These are phyloP conservation scores for Podospora conica DNA, from an alignment of 495 filamentous ascomycete genomes.

Conservation along the genomic window DNA sequence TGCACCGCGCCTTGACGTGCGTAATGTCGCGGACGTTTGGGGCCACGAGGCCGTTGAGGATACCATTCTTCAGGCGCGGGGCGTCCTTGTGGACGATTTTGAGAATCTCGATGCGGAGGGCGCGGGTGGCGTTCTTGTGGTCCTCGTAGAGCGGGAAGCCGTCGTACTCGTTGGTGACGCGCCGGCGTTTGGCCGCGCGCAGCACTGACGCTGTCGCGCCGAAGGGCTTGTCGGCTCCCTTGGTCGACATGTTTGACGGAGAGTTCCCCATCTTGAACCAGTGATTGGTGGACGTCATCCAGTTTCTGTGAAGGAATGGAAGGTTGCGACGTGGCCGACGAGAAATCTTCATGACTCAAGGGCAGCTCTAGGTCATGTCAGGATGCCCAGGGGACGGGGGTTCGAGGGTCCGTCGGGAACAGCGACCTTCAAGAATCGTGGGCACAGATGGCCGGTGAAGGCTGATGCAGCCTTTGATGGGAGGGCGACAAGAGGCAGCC, in stretches of 20 bases:
- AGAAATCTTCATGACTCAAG: conserved; percentile 22
- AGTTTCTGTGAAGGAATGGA: conserved; percentile 35
- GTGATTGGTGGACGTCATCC: conserved; percentile 26
- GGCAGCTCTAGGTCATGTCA: neutral
- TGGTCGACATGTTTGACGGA: conserved; percentile 25
- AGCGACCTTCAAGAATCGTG: neutral
- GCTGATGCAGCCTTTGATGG: neutral
- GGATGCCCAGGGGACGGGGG: neutral
- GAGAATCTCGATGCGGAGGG: conserved; percentile 43
- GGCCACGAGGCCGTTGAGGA: conserved; percentile 34
- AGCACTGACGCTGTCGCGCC: conserved; percentile 23
- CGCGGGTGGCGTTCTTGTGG: conserved; percentile 24
- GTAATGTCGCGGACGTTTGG: conserved; percentile 34
- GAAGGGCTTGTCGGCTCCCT: conserved; percentile 28
- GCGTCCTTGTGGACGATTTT: conserved; percentile 42
- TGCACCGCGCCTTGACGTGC: conserved; percentile 38
- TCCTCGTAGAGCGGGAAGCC: conserved; percentile 29
- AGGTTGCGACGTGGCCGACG: conserved; percentile 19
- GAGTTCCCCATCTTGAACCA: conserved; percentile 39
- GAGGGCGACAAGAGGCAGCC: neutral
- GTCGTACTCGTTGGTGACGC: conserved; percentile 29
- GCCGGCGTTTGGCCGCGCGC: conserved; percentile 36
- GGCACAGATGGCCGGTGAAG: neutral
- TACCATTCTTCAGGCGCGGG: conserved; percentile 31
- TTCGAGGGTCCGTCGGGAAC: neutral